Evolutionary conservation across 148 eudicot species (phyloP).

Genomic region (Silene conica): DNA sequence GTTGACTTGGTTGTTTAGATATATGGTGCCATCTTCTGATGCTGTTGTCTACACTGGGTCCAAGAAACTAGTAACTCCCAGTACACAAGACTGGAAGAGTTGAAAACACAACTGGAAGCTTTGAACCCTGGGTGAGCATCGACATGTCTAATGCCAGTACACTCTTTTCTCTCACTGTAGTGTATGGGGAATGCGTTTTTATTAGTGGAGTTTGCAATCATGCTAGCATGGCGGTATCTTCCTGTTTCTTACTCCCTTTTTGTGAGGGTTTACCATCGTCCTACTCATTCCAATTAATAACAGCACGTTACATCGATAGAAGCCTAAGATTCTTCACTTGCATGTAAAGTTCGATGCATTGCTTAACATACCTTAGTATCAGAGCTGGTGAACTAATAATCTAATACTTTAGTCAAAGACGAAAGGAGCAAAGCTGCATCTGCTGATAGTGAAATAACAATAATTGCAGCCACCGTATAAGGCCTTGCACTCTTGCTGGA

Average conservation of each 20-base stretch:
- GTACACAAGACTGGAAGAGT: slow-evolving; percentile 70
- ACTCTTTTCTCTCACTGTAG: slow-evolving; percentile 7
- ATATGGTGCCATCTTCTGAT: slow-evolving; percentile 10
- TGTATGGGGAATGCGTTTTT: not conserved
- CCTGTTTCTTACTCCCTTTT: not conserved
- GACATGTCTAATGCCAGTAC: slow-evolving; percentile 30
- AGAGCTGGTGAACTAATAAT: not conserved
- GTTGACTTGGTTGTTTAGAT: slow-evolving; percentile 14
- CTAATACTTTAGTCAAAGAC: not conserved
- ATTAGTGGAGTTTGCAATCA: not conserved
- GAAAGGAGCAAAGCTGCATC: too few relatives aligned
- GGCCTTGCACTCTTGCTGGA: too few relatives aligned
- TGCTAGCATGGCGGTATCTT: not conserved
- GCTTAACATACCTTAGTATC: not conserved
- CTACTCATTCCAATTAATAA: not conserved
- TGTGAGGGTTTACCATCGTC: not conserved
- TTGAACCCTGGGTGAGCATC: slow-evolving; percentile 78
- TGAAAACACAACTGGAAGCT: slow-evolving; percentile 84
- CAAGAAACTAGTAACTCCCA: slow-evolving; percentile 75
- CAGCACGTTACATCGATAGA: not conserved
- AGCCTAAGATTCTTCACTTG: not conserved
- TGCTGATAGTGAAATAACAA: too few relatives aligned
- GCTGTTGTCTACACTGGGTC: slow-evolving; percentile 40
- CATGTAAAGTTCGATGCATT: not conserved
- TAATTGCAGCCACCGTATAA: too few relatives aligned